Percentiles rank a stretch among this genome's conserved stretches.
Evolutionary conservation across 495 filamentous ascomycete species (phyloP).

Genomic region (Sphaerosporella brunnea): DNA sequence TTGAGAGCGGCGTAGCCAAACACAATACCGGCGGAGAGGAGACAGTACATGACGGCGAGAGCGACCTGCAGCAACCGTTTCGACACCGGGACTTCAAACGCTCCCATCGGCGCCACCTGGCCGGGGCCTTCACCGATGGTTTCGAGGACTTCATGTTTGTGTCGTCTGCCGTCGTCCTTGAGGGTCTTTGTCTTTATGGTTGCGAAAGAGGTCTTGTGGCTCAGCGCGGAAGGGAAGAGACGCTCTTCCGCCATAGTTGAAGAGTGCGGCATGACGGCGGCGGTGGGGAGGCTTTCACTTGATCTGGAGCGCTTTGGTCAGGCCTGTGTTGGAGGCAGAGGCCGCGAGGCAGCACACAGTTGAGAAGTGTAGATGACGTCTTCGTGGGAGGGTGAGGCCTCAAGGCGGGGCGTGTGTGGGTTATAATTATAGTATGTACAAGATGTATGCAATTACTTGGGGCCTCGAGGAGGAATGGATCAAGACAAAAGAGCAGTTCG

Average conservation of each 20-base stretch:
- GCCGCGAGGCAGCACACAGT: too few species aligned
- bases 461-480: too few species aligned
- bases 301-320: too few species aligned
- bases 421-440: too few species aligned
- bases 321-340: too few species aligned
- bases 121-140: conserved; percentile 13
- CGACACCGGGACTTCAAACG: conserved; percentile 48
- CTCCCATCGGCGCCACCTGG: conserved; percentile 36
- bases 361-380: too few species aligned
- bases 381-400: too few species aligned
- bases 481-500: too few species aligned
- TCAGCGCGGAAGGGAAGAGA: conserved; percentile 18
- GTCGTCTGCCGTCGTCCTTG: background rate
- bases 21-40: conserved; percentile 61
- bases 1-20: conserved; percentile 78
- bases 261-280: conserved; percentile 10
- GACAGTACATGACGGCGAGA: conserved; percentile 58
- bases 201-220: conserved; percentile 12
- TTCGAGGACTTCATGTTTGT: conserved; percentile 1
- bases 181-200: background rate
- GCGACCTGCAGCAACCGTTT: conserved; percentile 49
- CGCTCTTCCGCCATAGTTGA: conserved; percentile 21
- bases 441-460: too few species aligned
- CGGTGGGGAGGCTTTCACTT: background rate
- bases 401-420: too few species aligned